These are phyloP conservation scores for Reutealis trisperma DNA, from an alignment of 345 rosid genomes.

Conservation along the genomic window DNA sequence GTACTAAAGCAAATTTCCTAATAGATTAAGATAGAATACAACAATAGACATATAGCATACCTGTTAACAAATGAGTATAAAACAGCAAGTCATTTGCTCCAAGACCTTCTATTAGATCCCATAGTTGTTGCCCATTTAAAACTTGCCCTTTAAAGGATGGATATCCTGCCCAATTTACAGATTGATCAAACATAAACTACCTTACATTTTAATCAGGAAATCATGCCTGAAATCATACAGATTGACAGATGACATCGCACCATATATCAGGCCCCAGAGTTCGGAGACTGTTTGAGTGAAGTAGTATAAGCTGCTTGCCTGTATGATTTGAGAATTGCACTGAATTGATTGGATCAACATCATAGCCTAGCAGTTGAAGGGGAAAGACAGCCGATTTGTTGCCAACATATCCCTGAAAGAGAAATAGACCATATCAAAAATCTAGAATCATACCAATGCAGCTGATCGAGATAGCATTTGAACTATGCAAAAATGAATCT, in stretches of 20 bases:
- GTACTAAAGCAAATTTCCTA: background rate
- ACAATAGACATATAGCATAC: conserved; percentile 24
- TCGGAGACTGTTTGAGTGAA: conserved; percentile 34
- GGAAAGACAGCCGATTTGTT: conserved; percentile 97
- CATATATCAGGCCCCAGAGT: conserved; percentile 38
- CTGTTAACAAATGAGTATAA: conserved; percentile 94
- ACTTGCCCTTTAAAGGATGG: conserved; percentile 95
- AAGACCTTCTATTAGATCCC: conserved; percentile 91
- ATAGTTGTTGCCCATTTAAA: conserved; percentile 83
- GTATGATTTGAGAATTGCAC: conserved; percentile 99
- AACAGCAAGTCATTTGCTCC: conserved; percentile 73
- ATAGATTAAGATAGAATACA: background rate
- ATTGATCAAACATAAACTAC: conserved; percentile 15
- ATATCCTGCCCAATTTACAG: conserved; percentile 60
- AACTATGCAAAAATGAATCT: background rate
- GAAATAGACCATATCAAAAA: background rate
- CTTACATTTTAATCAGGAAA: conserved; percentile 6
- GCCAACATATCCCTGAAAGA: conserved; percentile 88
- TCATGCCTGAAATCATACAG: conserved; percentile 37
- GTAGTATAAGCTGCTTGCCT: conserved; percentile 59
- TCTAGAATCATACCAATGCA: background rate
- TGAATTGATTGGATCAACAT: conserved; percentile 95
- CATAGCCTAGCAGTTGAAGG: conserved; percentile 90
- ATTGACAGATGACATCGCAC: conserved; percentile 38
- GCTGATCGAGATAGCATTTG: background rate